Evolutionary conservation across 1,139 yeast genomes (phyloP).

Genomic region (Kodamaea ohmeri): DNA sequence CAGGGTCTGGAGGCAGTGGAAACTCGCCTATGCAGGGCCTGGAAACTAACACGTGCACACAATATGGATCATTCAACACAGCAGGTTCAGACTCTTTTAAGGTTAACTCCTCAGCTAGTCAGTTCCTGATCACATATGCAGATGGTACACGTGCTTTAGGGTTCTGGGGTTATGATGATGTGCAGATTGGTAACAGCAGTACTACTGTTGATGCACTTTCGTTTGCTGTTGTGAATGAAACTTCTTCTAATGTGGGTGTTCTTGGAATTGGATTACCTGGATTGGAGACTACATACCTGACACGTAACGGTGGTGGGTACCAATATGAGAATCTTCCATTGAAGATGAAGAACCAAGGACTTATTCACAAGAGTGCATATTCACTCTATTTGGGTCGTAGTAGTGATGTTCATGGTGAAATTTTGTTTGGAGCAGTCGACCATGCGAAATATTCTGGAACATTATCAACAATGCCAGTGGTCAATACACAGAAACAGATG

Average conservation of each 20-base stretch:
- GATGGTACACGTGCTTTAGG: slow-evolving; percentile 64
- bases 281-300: slow-evolving; percentile 38
- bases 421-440: slow-evolving; percentile 62
- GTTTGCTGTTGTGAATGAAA: slow-evolving; percentile 48
- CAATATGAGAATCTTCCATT: slow-evolving; percentile 57
- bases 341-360: slow-evolving; percentile 49
- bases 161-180: slow-evolving; percentile 50
- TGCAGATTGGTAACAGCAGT: slow-evolving; percentile 36
- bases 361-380: slow-evolving; percentile 47
- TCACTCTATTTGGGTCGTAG: slow-evolving; percentile 37
- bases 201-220: slow-evolving; percentile 44
- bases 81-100: slow-evolving; percentile 31
- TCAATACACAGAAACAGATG: slow-evolving; percentile 19
- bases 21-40: too few relatives aligned
- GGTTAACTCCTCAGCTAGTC: slow-evolving; percentile 31
- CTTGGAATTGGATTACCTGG: slow-evolving; percentile 57
- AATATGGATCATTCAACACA: slow-evolving; percentile 41
- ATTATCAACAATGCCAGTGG: slow-evolving; percentile 32
- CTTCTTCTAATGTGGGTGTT: slow-evolving; percentile 46
- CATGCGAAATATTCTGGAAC: slow-evolving; percentile 48
- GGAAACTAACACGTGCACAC: slow-evolving; percentile 30
- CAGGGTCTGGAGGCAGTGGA: slow-evolving; percentile 1
- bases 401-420: slow-evolving; percentile 31
- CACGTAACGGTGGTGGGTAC: slow-evolving; percentile 16
- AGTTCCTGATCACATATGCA: slow-evolving; percentile 53